These are phyloP conservation scores for Aaosphaeria arxii DNA, from an alignment of 2,329 filamentous ascomycete genomes.

Conservation along the genomic window DNA sequence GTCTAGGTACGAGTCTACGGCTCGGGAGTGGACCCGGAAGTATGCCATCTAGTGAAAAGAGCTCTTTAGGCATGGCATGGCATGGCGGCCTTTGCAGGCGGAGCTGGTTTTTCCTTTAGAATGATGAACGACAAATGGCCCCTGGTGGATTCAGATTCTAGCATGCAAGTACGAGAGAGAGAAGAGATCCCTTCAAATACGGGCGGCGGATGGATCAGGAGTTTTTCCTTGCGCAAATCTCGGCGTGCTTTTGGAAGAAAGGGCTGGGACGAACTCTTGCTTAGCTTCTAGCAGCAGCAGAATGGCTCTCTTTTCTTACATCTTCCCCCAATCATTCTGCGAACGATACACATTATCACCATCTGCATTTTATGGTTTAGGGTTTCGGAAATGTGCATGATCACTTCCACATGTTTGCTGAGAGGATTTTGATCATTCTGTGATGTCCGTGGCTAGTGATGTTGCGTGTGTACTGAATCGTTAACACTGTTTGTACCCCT, in stretches of 20 bases:
- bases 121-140: slow-evolving; percentile 9
- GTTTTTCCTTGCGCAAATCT: slow-evolving; percentile 15
- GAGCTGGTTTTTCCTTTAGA: neutral
- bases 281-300: slow-evolving; percentile 32
- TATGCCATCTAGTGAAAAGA: slow-evolving; percentile 77
- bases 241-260: slow-evolving; percentile 21
- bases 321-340: slow-evolving; percentile 9
- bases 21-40: slow-evolving; percentile 98
- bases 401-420: no score
- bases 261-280: slow-evolving; percentile 28
- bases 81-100: neutral
- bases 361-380: no score
- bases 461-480: no score
- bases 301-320: slow-evolving; percentile 17
- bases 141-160: no score
- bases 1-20: slow-evolving; percentile 91
- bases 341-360: neutral
- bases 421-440: no score
- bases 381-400: no score
- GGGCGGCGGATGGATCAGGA: slow-evolving; percentile 4
- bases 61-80: no score
- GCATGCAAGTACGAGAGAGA: no score
- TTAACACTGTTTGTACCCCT: no score
- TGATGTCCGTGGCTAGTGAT: no score
- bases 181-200: no score